A percentile compares a stretch with the other conserved stretches of the same genome.
Conservation (phyloP, 2,329 filamentous ascomycete species). For the Pezicula neosporulosa region DNA sequence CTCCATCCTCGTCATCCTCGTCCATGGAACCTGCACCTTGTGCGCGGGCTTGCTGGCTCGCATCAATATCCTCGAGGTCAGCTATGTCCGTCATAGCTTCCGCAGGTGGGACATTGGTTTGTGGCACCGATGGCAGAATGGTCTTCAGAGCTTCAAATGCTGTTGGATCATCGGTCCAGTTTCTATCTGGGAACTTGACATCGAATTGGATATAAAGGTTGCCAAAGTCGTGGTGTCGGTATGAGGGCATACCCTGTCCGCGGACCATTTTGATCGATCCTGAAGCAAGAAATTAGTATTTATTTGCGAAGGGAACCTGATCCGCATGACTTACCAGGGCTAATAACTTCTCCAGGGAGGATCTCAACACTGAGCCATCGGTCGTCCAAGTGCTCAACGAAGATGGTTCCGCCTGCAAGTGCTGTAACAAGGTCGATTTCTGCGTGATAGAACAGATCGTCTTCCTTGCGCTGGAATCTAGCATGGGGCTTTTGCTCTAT, state of each 20-base stretch:
- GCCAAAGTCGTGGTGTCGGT: constrained; percentile 89
- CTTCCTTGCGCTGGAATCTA: constrained; percentile 92
- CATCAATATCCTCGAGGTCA: constrained; percentile 80
- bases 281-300: constrained; percentile 33
- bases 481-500: constrained; percentile 99
- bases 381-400: constrained; percentile 95
- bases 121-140: constrained; percentile 71
- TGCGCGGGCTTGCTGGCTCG: constrained; percentile 62
- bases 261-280: constrained; percentile 91
- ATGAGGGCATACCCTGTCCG: constrained; percentile 96
- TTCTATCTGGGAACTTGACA: constrained; percentile 90
- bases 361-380: constrained; percentile 95
- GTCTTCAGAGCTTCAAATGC: constrained; percentile 78
- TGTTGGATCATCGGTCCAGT: constrained; percentile 61
- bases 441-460: constrained; percentile 91
- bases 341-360: constrained; percentile 89
- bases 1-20: constrained; percentile 71
- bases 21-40: constrained; percentile 65
- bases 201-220: constrained; percentile 98
- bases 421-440: constrained; percentile 96
- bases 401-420: constrained; percentile 84
- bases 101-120: constrained; percentile 60
- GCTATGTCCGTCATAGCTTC: constrained; percentile 93
- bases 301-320: neutral
- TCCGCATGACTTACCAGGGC: constrained; percentile 65